These are phyloP conservation scores for Nitzschia sp. DNA, from an alignment of 108 stramenopile genomes.

Conservation along the genomic window DNA sequence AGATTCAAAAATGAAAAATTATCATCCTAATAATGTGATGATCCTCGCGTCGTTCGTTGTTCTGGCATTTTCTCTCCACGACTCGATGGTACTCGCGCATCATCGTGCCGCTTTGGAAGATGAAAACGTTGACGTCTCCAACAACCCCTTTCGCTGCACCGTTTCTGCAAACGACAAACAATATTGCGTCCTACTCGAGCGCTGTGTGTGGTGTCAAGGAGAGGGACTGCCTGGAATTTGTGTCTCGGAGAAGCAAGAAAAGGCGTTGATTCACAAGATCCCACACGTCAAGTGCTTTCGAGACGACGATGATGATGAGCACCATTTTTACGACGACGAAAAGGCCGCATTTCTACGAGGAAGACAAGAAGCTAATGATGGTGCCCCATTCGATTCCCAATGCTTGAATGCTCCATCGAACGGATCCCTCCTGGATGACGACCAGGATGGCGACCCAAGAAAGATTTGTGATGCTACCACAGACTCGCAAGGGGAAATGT, in stretches of 20 bases:
- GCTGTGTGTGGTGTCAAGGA: slow-evolving; percentile 13
- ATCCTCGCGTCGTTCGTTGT: neutral
- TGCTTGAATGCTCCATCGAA: slow-evolving; percentile 26
- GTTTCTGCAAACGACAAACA: neutral
- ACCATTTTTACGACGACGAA: too few species aligned
- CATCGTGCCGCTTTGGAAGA: neutral
- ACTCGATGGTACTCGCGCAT: neutral
- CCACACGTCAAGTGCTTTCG: slow-evolving; percentile 11
- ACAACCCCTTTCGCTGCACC: slow-evolving; percentile 12
- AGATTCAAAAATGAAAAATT: too few species aligned
- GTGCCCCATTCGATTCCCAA: slow-evolving; percentile 26
- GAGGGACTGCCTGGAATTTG: slow-evolving; percentile 14
- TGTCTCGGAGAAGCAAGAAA: slow-evolving; percentile 8
- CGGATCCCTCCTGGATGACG: neutral
- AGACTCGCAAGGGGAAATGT: slow-evolving; percentile 29
- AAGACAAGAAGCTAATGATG: neutral
- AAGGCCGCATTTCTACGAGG: neutral
- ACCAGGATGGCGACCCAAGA: slow-evolving; percentile 14
- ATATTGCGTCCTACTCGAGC: neutral
- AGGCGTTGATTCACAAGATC: slow-evolving; percentile 2
- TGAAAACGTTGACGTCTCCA: neutral
- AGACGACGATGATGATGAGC: neutral
- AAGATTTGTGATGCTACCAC: slow-evolving; percentile 20
- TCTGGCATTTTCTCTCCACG: neutral
- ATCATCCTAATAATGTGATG: too few species aligned